Percentiles rank a stretch among this genome's conserved stretches.
phyloP scores from a whole-genome alignment of 2,329 filamentous ascomycete genomes.

The Cercospora zeina region DNA sequence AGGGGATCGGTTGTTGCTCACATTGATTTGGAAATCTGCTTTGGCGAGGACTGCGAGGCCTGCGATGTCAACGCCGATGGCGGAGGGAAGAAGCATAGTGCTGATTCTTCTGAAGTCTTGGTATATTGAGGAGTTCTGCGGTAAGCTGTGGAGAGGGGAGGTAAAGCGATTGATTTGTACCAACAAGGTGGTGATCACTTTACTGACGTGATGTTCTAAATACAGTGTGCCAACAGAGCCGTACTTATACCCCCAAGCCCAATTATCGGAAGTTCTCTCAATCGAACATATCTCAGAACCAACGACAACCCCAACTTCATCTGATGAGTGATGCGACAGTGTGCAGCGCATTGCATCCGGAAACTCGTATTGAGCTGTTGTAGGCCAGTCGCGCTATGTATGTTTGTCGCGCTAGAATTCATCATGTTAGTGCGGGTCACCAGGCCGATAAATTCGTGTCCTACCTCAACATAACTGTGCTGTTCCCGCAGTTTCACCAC shows the following conservation, averaged over 20 bases:
- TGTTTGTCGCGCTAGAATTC: no score
- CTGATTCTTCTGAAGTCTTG: background rate
- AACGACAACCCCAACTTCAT: background rate
- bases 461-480: no score
- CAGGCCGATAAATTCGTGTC: no score
- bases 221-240: background rate
- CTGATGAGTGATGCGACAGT: background rate
- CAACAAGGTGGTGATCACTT: background rate
- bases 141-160: background rate
- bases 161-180: no score
- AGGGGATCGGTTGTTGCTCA: background rate
- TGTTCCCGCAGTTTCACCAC: no score
- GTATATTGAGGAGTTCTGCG: background rate
- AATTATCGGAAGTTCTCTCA: background rate
- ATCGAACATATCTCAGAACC: background rate
- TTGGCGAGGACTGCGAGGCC: background rate
- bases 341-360: background rate
- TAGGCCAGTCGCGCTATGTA: no score
- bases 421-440: no score
- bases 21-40: background rate
- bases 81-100: background rate
- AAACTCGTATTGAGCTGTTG: background rate
- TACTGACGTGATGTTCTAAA: background rate
- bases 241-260: background rate
- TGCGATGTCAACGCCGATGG: background rate